A percentile compares a stretch with the other conserved stretches of the same genome.
Conservation (phyloP, 495 filamentous ascomycete species). For the Trichocladium uniseriatum region DNA sequence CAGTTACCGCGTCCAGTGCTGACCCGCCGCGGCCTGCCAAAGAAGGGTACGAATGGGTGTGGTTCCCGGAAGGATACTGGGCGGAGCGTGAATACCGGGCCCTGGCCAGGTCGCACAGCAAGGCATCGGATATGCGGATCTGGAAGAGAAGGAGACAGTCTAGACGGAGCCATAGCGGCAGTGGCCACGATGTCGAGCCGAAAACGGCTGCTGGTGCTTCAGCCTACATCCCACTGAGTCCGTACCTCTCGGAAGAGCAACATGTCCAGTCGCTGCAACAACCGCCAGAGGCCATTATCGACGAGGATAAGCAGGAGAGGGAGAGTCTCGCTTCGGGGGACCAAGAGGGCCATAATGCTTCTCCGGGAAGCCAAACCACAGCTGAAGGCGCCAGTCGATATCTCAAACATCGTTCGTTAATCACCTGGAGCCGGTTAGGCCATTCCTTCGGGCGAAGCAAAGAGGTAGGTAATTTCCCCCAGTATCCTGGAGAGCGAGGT, state of each 20-base stretch:
- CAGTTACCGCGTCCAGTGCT: constrained; percentile 4
- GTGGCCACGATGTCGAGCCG: constrained; percentile 13
- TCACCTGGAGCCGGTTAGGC: too few relatives aligned
- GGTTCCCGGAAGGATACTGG: constrained; percentile 48
- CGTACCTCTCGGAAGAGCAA: constrained; percentile 27
- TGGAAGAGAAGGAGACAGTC: constrained; percentile 34
- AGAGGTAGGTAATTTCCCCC: background rate
- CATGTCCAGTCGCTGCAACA: constrained; percentile 30
- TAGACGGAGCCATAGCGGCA: constrained; percentile 25
- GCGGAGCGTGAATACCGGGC: constrained; percentile 38
- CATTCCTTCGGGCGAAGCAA: background rate
- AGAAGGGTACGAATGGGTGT: constrained; percentile 46
- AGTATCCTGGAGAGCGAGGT: too few relatives aligned
- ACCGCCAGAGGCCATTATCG: constrained; percentile 1
- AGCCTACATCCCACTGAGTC: constrained; percentile 13
- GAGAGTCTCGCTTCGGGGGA: constrained; percentile 17
- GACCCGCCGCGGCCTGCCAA: constrained; percentile 43
- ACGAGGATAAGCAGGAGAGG: background rate
- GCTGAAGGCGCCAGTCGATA: too few relatives aligned
- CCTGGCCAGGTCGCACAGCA: background rate
- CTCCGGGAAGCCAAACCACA: background rate
- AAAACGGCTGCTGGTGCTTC: constrained; percentile 3
- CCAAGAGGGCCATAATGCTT: background rate
- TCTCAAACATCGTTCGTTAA: too few relatives aligned
- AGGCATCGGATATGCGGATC: constrained; percentile 15